Evolutionary conservation across 129 eudicot genomes (phyloP).

Genomic region (Flaveria ramosissima): DNA sequence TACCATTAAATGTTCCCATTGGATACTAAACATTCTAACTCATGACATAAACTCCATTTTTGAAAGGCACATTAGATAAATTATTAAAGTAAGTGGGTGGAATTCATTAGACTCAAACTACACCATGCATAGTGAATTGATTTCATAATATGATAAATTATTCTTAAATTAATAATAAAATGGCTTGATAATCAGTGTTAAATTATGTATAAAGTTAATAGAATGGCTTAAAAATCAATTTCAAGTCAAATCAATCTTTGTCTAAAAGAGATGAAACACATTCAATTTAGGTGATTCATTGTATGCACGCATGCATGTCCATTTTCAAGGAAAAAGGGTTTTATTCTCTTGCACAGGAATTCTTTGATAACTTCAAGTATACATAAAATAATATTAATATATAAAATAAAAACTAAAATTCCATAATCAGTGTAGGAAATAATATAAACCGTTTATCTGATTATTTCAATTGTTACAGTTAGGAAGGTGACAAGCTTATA

Average conservation of each 20-base stretch:
- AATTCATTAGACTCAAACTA: conserved; percentile 6
- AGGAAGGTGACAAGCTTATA: too few species aligned
- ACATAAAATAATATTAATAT: not conserved
- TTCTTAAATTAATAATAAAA: too few species aligned
- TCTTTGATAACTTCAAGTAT: conserved; percentile 22
- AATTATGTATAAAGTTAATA: not conserved
- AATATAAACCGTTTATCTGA: too few species aligned
- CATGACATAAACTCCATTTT: too few species aligned
- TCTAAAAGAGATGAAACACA: not conserved
- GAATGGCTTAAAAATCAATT: not conserved
- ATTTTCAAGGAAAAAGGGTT: conserved; percentile 7
- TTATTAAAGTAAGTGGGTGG: too few species aligned
- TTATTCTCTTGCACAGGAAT: conserved; percentile 27
- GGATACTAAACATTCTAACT: too few species aligned
- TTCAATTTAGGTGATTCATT: conserved; percentile 10
- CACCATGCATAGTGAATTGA: conserved; percentile 25
- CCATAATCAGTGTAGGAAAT: too few species aligned
- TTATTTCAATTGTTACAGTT: too few species aligned
- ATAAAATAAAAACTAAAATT: too few species aligned
- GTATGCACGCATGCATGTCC: conserved; percentile 20
- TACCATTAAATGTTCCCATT: too few species aligned
- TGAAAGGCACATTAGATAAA: too few species aligned
- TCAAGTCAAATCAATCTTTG: not conserved
- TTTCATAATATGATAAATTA: not conserved
- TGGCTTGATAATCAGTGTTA: not conserved